Base-by-base conservation (phyloP, 805 yeast genomes). In the Starmerella davenportii region DNA sequence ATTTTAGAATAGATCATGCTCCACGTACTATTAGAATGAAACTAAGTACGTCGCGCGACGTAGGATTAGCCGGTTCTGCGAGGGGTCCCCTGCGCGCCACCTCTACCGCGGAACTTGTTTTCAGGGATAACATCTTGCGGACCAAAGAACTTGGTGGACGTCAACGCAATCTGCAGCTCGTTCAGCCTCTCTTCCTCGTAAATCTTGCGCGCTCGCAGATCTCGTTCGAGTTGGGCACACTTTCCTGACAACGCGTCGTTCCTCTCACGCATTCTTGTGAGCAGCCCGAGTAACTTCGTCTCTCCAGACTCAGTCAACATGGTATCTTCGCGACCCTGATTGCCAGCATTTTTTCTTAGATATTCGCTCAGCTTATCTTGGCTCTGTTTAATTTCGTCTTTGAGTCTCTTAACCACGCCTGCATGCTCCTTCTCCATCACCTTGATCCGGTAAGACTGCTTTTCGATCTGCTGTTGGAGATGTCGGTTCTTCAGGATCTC, bases 161-260 rank as follows among this genome's bases (percentile, higher is more conserved):
- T 29, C n/a, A 45, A 35, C 5, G 52, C 48, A 4, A 45, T 40
- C 23, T 50, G 44, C 19, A 51, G 43, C 38, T 49, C 53, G 28
- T 46, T 50, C 38, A 47, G 37, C 21, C 51, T 45, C 34, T 53
- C 53, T 29, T 54, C 58, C 14, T 51, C 53, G 34, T 50, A 53
- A 13, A 50, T 42, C 28, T 48, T 42, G 17, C 53, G 48, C 1
- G 49, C 51, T 19, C 53, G 38, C 29, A 53, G 45, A 25, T 51
- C 52, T 21, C 43, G 46, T 38, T 53, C 52, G 15, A 55, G 43
- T 3, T 44, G 47, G n/a, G 40, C 40, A 40, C 50, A 50, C 13
- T 52, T 50, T 7, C 41, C 40, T 2, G 47, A 33, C 13, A 56
- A 45, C 18, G 49, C 56, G n/a, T 53, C 54, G 34, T 55, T 51